Evolutionary conservation across 2,329 filamentous ascomycete species (phyloP).

Genomic region (Calonectria leucothoes): DNA sequence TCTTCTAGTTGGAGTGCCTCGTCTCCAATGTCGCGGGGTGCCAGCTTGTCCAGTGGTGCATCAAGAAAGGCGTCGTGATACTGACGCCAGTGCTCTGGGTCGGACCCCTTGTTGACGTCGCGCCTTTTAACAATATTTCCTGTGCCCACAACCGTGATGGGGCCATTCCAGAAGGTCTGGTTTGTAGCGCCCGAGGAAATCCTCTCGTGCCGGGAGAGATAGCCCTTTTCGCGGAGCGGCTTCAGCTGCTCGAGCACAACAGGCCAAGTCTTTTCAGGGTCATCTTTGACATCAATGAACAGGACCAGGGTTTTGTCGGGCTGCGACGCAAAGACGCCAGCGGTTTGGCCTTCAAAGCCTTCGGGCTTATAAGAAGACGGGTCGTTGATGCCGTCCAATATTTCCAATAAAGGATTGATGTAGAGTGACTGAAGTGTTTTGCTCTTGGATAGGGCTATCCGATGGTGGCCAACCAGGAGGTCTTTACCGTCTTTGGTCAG

Average conservation of each 20-base stretch:
- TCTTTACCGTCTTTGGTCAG: slow-evolving; percentile 56
- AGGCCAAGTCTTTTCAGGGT: slow-evolving; percentile 39
- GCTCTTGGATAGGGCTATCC: slow-evolving; percentile 56
- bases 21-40: background rate
- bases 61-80: slow-evolving; percentile 73
- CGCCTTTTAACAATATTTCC: slow-evolving; percentile 56
- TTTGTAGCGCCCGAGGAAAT: slow-evolving; percentile 49
- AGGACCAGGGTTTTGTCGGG: slow-evolving; percentile 67
- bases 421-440: slow-evolving; percentile 71
- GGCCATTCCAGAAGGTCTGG: slow-evolving; percentile 51
- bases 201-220: slow-evolving; percentile 64
- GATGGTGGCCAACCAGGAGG: slow-evolving; percentile 73
- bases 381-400: slow-evolving; percentile 58
- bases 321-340: slow-evolving; percentile 67
- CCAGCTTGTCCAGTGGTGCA: slow-evolving; percentile 64
- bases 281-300: slow-evolving; percentile 75
- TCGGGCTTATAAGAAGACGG: accelerated
- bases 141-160: slow-evolving; percentile 75
- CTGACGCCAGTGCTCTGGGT: slow-evolving; percentile 21
- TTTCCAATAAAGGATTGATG: slow-evolving; percentile 69
- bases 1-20: slow-evolving; percentile 28
- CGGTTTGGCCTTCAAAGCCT: background rate
- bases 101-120: slow-evolving; percentile 33
- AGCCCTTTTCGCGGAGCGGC: slow-evolving; percentile 68
- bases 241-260: slow-evolving; percentile 54